Conservation (phyloP, 768 basidiomycete genomes). For the Termitomyces sp. region DNA sequence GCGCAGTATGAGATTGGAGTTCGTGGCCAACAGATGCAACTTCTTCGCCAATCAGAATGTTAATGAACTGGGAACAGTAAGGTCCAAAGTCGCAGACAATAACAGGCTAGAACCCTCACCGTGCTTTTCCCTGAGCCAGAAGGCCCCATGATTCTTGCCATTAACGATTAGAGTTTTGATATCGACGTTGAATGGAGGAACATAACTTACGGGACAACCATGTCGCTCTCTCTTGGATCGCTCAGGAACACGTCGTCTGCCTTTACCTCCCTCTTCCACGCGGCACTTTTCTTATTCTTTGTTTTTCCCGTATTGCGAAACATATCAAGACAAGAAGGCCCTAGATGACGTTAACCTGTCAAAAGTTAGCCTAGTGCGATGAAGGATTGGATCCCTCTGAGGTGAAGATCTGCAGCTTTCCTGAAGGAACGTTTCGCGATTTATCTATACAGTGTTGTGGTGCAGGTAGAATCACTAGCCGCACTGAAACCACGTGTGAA, state of each 20-base stretch:
- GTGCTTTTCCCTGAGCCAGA: conserved; percentile 24
- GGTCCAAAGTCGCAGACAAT: background rate
- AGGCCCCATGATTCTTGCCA: conserved; percentile 21
- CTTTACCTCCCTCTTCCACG: conserved; percentile 17
- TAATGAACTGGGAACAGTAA: conserved; percentile 23
- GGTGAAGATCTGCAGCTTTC: background rate
- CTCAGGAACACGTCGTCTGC: conserved; percentile 16
- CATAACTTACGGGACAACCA: conserved; percentile 18
- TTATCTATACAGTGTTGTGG: background rate
- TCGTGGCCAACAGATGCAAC: conserved; percentile 18
- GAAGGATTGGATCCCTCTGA: background rate
- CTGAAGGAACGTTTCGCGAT: background rate
- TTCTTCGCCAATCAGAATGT: conserved; percentile 21
- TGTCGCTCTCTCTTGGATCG: conserved; percentile 15
- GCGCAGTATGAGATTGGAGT: conserved; percentile 20
- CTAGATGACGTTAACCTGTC: background rate
- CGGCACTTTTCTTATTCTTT: conserved; percentile 8
- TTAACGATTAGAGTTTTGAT: background rate
- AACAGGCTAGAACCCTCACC: conserved; percentile 1
- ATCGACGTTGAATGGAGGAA: background rate
- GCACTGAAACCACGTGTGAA: conserved; percentile 9
- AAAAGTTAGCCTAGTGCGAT: background rate
- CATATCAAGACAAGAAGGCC: background rate
- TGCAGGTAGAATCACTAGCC: background rate
- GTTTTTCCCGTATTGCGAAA: background rate